These are phyloP conservation scores for Eutrema heterophyllum DNA, from an alignment of 345 rosid species.

Conservation along the genomic window DNA sequence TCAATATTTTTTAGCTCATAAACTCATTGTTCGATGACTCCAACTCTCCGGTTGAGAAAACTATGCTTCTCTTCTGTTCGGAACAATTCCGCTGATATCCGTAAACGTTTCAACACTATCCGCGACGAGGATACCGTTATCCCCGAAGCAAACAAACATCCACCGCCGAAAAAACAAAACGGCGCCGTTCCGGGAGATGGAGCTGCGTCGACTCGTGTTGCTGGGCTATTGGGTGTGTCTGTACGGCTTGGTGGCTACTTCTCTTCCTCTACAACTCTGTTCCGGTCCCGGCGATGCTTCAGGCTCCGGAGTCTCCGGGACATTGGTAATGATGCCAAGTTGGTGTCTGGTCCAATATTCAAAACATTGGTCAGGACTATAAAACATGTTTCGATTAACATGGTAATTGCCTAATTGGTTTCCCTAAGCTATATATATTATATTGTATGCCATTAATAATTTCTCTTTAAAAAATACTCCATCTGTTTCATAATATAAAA, in stretches of 20 bases:
- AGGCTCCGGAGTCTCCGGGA: constrained; percentile 46
- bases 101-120: not conserved
- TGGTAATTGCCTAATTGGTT: no score
- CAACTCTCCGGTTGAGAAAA: constrained; percentile 51
- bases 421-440: no score
- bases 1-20: not conserved
- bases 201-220: constrained; percentile 53
- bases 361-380: no score
- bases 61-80: constrained; percentile 26
- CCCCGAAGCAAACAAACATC: not conserved
- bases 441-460: no score
- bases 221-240: constrained; percentile 57
- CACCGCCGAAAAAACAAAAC: constrained; percentile 9
- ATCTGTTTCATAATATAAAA: no score
- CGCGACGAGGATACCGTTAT: constrained; percentile 4
- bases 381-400: no score
- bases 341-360: no score
- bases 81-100: not conserved
- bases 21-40: constrained; percentile 34
- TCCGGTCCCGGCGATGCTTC: constrained; percentile 49
- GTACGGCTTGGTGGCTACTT: constrained; percentile 63
- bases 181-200: constrained; percentile 35
- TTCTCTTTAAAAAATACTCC: no score
- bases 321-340: no score
- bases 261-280: constrained; percentile 47